Evolutionary conservation across 148 eudicot genomes (phyloP).

Genomic region (Chenopodium album): DNA sequence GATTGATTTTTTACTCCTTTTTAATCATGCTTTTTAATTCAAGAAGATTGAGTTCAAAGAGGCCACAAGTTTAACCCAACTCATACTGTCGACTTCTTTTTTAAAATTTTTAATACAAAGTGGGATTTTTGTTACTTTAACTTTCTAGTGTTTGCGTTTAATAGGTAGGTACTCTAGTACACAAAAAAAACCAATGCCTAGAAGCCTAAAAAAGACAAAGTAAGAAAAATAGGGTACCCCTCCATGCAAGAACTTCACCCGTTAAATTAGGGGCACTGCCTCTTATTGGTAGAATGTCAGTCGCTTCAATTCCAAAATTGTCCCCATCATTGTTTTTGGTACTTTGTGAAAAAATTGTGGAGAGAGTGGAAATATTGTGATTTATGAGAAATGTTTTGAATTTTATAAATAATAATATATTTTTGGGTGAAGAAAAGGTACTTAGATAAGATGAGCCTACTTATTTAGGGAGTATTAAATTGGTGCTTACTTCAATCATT

Average conservation of each 20-base stretch:
- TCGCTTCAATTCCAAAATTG: conserved; percentile 35
- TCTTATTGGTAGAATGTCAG: conserved; percentile 35
- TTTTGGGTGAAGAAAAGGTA: neutral
- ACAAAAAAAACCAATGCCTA: conserved; percentile 12
- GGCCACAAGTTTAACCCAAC: conserved; percentile 5
- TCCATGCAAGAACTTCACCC: conserved; percentile 22
- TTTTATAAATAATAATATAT: too few species aligned
- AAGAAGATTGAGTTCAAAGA: neutral
- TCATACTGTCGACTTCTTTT: neutral
- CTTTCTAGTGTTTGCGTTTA: neutral
- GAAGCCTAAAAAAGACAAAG: conserved; percentile 6
- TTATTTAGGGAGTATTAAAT: neutral
- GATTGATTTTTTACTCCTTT: neutral
- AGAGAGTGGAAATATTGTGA: neutral
- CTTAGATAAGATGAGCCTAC: conserved; percentile 13
- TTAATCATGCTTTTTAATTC: neutral
- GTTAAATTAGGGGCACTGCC: conserved; percentile 34
- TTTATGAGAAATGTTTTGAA: too few species aligned
- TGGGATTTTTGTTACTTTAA: neutral
- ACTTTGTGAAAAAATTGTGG: conserved; percentile 12
- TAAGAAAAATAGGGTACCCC: conserved; percentile 12
- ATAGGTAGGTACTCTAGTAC: conserved; percentile 9
- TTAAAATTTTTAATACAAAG: neutral
- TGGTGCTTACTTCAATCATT: conserved; percentile 17
- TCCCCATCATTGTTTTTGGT: conserved; percentile 33